A percentile compares a stretch with the other conserved stretches of the same genome.
These are phyloP conservation scores for Beauveria asiatica DNA, from an alignment of 2,329 filamentous ascomycete species.

Conservation along the genomic window DNA sequence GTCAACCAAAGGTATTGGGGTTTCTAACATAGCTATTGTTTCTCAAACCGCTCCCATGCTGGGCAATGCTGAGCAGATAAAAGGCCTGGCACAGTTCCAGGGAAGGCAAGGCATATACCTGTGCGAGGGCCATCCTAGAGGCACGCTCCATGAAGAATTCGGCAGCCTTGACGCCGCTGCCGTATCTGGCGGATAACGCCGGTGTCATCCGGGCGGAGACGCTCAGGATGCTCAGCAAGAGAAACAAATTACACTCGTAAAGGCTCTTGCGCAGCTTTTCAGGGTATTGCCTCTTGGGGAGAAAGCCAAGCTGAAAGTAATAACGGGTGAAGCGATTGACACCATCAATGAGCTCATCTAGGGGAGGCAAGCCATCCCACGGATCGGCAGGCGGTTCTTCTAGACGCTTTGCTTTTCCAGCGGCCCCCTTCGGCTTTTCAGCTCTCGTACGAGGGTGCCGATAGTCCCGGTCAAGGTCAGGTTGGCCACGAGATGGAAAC, in stretches of 20 bases:
- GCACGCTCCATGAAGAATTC: conserved; percentile 46
- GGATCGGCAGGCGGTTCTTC: conserved; percentile 23
- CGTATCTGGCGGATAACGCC: conserved; percentile 37
- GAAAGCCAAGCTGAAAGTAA: conserved; percentile 53
- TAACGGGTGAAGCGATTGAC: conserved; percentile 44
- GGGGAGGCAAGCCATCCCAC: conserved; percentile 42
- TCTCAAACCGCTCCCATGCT: conserved; percentile 46
- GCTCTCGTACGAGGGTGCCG: conserved; percentile 45
- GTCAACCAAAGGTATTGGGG: neutral
- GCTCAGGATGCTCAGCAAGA: conserved; percentile 46
- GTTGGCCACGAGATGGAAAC: conserved; percentile 44
- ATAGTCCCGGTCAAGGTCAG: conserved; percentile 46
- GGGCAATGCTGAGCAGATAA: conserved; percentile 49
- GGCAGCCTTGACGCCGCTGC: conserved; percentile 41
- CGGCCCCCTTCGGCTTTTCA: conserved; percentile 36
- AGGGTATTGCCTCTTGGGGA: conserved; percentile 44
- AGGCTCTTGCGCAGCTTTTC: conserved; percentile 37
- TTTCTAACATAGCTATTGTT: conserved; percentile 44
- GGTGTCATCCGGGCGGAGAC: conserved; percentile 48
- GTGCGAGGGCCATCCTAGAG: conserved; percentile 35
- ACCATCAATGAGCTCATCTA: conserved; percentile 42
- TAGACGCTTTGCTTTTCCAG: conserved; percentile 25
- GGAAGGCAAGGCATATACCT: conserved; percentile 44
- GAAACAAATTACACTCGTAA: conserved; percentile 43
- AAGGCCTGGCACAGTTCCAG: conserved; percentile 50